These are phyloP conservation scores for Suhomyces wounanorum DNA, from an alignment of 1,139 yeast genomes.

Conservation along the genomic window DNA sequence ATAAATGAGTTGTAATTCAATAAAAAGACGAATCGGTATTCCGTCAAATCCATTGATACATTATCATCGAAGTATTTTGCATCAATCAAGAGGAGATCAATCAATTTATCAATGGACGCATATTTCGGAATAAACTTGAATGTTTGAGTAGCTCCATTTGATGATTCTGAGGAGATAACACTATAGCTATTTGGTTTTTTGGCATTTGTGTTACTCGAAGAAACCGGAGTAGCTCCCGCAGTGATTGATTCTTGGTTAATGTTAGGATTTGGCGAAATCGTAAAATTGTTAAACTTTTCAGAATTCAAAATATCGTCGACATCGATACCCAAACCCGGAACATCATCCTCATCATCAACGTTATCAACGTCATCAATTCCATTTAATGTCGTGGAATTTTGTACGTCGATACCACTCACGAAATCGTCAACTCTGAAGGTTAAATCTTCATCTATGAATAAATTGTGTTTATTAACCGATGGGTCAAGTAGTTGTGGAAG, in stretches of 20 bases:
- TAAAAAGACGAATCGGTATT: slow-evolving; percentile 47
- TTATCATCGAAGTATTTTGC: slow-evolving; percentile 40
- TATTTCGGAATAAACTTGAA: slow-evolving; percentile 41
- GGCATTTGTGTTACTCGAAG: slow-evolving; percentile 1
- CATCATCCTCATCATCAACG: slow-evolving; percentile 40
- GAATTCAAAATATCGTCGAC: slow-evolving; percentile 48
- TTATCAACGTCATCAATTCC: slow-evolving; percentile 31
- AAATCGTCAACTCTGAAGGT: slow-evolving; percentile 45
- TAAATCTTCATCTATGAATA: slow-evolving; percentile 37
- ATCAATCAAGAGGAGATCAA: slow-evolving; percentile 46
- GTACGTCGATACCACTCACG: slow-evolving; percentile 31
- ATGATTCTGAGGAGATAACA: slow-evolving; percentile 18
- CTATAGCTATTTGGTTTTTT: slow-evolving; percentile 18
- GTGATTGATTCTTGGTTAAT: slow-evolving; percentile 2
- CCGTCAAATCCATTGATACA: slow-evolving; percentile 44
- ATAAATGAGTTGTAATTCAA: slow-evolving; percentile 47
- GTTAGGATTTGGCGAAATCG: slow-evolving; percentile 24
- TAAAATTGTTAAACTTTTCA: slow-evolving; percentile 42
- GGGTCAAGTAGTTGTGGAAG: slow-evolving; percentile 22
- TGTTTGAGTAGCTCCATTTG: slow-evolving; percentile 13
- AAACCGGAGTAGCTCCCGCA: not conserved
- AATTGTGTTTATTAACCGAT: slow-evolving; percentile 28
- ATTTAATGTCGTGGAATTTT: slow-evolving; percentile 22
- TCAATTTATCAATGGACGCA: slow-evolving; percentile 43
- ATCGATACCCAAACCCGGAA: slow-evolving; percentile 47